Conservation (phyloP, 352 stramenopile species). For the Pythium plurisporium region DNA sequence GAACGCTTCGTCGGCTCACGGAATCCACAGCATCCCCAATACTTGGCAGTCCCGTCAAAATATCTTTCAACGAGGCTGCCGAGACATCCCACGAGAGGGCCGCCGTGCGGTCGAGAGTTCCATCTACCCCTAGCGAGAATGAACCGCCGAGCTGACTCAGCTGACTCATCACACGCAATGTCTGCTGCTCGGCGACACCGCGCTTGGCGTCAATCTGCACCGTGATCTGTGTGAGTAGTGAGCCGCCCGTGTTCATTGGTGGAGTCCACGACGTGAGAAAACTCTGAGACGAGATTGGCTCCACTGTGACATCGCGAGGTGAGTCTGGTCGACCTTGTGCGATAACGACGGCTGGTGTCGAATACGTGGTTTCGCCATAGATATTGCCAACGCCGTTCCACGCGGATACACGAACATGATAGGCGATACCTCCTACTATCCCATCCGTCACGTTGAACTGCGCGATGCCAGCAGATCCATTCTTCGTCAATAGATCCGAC, state of each 20-base stretch:
- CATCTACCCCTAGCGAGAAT: conserved; percentile 31
- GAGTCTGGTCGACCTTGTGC: conserved; percentile 34
- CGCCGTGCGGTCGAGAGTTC: conserved; percentile 7
- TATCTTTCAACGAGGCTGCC: conserved; percentile 25
- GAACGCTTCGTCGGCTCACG: conserved; percentile 40
- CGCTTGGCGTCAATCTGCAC: conserved; percentile 62
- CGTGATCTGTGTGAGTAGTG: conserved; percentile 35
- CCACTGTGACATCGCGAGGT: conserved; percentile 46
- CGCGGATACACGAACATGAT: conserved; percentile 89
- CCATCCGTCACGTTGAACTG: conserved; percentile 30
- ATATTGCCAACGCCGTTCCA: conserved; percentile 90
- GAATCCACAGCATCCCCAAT: conserved; percentile 15
- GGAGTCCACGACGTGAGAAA: conserved; percentile 49
- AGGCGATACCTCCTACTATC: conserved; percentile 35
- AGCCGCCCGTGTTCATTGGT: conserved; percentile 51
- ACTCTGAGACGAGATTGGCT: conserved; percentile 25
- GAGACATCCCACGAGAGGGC: conserved; percentile 39
- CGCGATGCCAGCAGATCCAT: conserved; percentile 11
- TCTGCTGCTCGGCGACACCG: conserved; percentile 58
- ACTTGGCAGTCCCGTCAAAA: conserved; percentile 9
- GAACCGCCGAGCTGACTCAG: conserved; percentile 31
- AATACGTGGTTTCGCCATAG: conserved; percentile 78
- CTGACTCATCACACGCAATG: conserved; percentile 38
- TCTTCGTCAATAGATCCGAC: conserved; percentile 19
- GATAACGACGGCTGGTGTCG: conserved; percentile 60